Evolutionary conservation across 2,329 filamentous ascomycete species (phyloP), one percentile per base, ranked within the genome.

Genomic region (Xylaria sp.): DNA sequence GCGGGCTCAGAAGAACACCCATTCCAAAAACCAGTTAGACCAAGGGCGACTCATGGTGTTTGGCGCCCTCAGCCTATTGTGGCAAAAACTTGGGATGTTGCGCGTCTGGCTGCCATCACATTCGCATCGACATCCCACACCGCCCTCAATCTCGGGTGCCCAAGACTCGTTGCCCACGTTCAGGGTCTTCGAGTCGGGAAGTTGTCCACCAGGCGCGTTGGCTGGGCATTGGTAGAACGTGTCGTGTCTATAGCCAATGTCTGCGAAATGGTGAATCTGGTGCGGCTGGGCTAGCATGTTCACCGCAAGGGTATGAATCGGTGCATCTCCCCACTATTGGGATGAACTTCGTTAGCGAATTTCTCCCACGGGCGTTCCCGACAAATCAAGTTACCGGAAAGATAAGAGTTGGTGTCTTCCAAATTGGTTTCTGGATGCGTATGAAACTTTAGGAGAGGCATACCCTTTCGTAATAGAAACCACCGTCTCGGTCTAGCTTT

Each of bases 391-490:
- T 2, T 20, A 22, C 10, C 25, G 25, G n/a, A 55, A 20, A 22
- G 13, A 38, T 38, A 11, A 31, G 22, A 1, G 5, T 15, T n/a
- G 11, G 9, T 10, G 15, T 22, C 20, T 20, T 36, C 39, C 11
- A 20, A 9, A 1, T 20, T 1, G 22, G 13, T 53, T 22, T 36
- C 22, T 38, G 27, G 33, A 31, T 22, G 22, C n/a, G 42, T 7
- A 17, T 1, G 22, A 50, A 22, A 57, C 20, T 38, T 20, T 25
- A 13, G 39, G 27, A 29, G 29, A 53, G 44, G 20, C 77, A 60
- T 71, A 81, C 80, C 67, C 81, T 74, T 72, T 83, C 81, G 55
- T 76, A 77, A 63, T 82, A 83, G 68, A 83, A 83, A 2, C 81
- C 81, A 3, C 80, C 81, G 7, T 77, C 75, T 29, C 69, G 71